Conservation (phyloP, 371 early-diverging fungal species). For the Saksenaea oblongispora region DNA sequence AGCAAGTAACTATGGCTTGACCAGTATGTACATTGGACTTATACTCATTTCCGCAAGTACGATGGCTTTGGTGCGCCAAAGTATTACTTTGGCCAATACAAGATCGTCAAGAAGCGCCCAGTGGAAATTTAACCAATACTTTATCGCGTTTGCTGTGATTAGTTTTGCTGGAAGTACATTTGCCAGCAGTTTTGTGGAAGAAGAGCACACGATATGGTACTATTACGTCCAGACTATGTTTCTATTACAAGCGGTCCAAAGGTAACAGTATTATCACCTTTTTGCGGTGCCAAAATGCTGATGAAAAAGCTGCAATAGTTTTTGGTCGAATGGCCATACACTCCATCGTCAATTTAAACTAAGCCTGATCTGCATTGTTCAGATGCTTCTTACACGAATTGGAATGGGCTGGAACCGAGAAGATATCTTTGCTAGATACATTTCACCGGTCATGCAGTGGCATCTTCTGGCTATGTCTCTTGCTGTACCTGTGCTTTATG, state of each 20-base stretch:
- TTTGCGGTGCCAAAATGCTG: slow-evolving; percentile 13
- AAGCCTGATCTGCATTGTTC: slow-evolving; percentile 20
- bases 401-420: neutral
- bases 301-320: neutral
- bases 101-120: neutral
- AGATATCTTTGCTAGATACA: neutral
- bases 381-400: slow-evolving; percentile 12
- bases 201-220: slow-evolving; percentile 80
- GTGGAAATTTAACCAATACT: slow-evolving; percentile 18
- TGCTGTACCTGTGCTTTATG: neutral
- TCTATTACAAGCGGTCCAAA: slow-evolving; percentile 43
- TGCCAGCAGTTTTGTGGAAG: slow-evolving; percentile 79
- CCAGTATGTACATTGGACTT: slow-evolving; percentile 52
- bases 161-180: slow-evolving; percentile 60
- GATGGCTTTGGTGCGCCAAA: neutral
- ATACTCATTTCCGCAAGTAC: slow-evolving; percentile 17
- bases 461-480: slow-evolving; percentile 19
- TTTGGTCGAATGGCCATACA: neutral
- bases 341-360: slow-evolving; percentile 30
- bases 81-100: neutral
- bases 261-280: slow-evolving; percentile 31
- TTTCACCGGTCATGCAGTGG: slow-evolving; percentile 15
- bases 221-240: slow-evolving; percentile 64
- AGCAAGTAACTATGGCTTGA: slow-evolving; percentile 58
- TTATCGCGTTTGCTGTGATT: slow-evolving; percentile 32